Evolutionary conservation across 495 filamentous ascomycete genomes (phyloP).

Genomic region (Pyrenula aspistea): DNA sequence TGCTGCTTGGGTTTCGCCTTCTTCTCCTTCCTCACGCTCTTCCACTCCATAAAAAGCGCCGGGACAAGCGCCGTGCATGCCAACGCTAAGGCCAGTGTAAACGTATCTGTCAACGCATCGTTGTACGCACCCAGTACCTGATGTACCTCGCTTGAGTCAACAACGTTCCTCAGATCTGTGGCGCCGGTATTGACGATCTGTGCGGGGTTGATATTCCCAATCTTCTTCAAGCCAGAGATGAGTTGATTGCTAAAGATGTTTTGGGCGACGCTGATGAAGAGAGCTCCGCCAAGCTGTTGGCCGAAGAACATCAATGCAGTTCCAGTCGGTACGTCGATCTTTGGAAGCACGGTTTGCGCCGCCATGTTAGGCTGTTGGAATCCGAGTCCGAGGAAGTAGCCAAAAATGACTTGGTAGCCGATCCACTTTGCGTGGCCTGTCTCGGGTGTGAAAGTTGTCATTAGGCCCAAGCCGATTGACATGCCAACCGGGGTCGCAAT

Average conservation of each 20-base stretch:
- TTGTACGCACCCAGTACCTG: slow-evolving; percentile 59
- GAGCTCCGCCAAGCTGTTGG: slow-evolving; percentile 59
- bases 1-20: slow-evolving; percentile 1
- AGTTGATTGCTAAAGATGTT: slow-evolving; percentile 69
- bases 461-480: slow-evolving; percentile 47
- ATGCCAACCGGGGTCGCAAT: slow-evolving; percentile 38
- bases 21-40: slow-evolving; percentile 74
- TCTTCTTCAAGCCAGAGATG: slow-evolving; percentile 38
- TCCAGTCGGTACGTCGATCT: slow-evolving; percentile 30
- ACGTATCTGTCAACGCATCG: slow-evolving; percentile 51
- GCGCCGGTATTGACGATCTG: slow-evolving; percentile 51
- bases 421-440: slow-evolving; percentile 46
- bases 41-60: slow-evolving; percentile 57
- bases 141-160: neutral
- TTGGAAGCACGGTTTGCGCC: slow-evolving; percentile 46
- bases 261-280: slow-evolving; percentile 66
- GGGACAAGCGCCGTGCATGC: slow-evolving; percentile 48
- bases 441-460: slow-evolving; percentile 44
- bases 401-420: slow-evolving; percentile 58
- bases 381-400: slow-evolving; percentile 59
- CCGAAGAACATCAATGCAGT: slow-evolving; percentile 55
- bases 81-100: slow-evolving; percentile 57
- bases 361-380: slow-evolving; percentile 57
- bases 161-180: slow-evolving; percentile 22
- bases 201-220: slow-evolving; percentile 36